Evolutionary conservation across 2,329 filamentous ascomycete species (phyloP), one percentile per base, ranked within the genome.

Genomic region (Hypoxylon sp.): DNA sequence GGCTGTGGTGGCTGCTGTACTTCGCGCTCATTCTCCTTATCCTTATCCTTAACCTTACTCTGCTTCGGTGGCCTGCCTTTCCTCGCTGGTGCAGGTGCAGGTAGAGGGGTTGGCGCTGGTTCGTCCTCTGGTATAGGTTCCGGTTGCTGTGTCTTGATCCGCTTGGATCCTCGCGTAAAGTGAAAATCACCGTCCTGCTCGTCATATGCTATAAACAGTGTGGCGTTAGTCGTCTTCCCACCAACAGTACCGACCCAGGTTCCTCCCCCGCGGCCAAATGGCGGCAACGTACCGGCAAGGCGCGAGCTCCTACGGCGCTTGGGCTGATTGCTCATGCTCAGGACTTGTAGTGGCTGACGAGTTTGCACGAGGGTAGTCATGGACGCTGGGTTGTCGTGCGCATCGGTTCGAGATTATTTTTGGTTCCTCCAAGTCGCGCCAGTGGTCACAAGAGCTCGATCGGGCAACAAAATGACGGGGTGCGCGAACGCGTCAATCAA

Each of bases 141-240:
- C 14, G 81, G 78, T 61, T 85, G 81, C 62, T 85, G 81, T 46
- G 86, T 85, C 80, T 91, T 93, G 67, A 85, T 84, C 75, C 87
- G 82, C 76, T 92, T 92, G 10, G 89, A 83, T 68, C 86, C 89
- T 72, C 91, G 87, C 69, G 90, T 89, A 77, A 94, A 94, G 63
- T 89, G 84, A 74, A 94, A 94, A 69, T 92, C 92, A 74, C 91
- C 92, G 81, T 92, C 90, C 75, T 91, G 87, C 78, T 94, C 91
- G 74, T 93, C 90, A 73, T 90, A 91, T 68, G 81, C 82, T 82
- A 68, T 57, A 56, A 57, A 25, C 51, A 41, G 30, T 48, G 38
- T 41, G 14, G 28, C 19, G 59, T 75, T 59, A 74, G 73, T 52
- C 10, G 21, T 63, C 52, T 41, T 5, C 45, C 34, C 19, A 14